Evolutionary conservation across 805 yeast species (phyloP).

Genomic region (Spathaspora gorwiae): DNA sequence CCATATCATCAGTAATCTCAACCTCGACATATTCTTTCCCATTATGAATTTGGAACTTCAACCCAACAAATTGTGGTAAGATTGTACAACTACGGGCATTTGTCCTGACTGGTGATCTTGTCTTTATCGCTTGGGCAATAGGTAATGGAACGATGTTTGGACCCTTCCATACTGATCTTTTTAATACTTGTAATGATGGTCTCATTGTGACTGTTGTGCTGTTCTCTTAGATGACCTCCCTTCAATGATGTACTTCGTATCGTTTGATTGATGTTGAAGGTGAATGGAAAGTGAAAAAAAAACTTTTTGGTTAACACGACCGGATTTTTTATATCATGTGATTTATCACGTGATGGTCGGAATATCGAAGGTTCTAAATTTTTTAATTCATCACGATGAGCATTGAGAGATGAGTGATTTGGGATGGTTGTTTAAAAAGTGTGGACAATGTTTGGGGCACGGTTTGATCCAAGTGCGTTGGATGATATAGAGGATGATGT

Average conservation of each 20-base stretch:
- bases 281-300: not conserved
- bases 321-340: not conserved
- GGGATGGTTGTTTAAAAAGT: not conserved
- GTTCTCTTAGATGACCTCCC: not conserved
- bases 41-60: conserved; percentile 91
- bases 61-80: conserved; percentile 91
- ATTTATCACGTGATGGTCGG: too few relatives aligned
- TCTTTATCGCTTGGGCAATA: conserved; percentile 75
- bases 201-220: conserved; percentile 19
- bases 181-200: conserved; percentile 27
- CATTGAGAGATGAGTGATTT: too few relatives aligned
- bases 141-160: conserved; percentile 95
- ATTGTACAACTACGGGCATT: conserved; percentile 93
- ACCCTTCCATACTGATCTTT: conserved; percentile 51
- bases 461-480: conserved; percentile 50
- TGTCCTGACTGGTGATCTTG: conserved; percentile 87
- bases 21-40: conserved; percentile 91
- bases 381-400: too few relatives aligned
- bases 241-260: not conserved
- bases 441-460: conserved; percentile 53
- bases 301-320: not conserved
- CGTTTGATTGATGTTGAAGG: not conserved
- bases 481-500: not conserved
- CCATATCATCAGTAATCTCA: conserved; percentile 90
- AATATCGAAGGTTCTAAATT: too few relatives aligned